phyloP scores from a whole-genome alignment of 306 rosid species.

The Betula pendula region DNA sequence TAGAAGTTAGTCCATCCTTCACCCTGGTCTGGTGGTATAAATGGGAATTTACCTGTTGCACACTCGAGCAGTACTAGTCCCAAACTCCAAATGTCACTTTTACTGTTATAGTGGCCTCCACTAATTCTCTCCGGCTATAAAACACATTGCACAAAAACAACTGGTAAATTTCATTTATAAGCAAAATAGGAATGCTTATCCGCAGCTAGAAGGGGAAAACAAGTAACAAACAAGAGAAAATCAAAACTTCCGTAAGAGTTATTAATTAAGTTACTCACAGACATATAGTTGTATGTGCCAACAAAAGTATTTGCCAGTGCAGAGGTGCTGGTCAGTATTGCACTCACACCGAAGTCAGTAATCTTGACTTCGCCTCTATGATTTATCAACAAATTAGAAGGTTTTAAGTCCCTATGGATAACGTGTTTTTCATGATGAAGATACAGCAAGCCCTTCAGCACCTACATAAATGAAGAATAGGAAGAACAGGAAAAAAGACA shows the following conservation, averaged over 20 bases:
- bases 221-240: not conserved
- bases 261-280: slow-evolving; percentile 63
- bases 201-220: not conserved
- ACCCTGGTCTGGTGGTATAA: slow-evolving; percentile 71
- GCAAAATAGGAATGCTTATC: not conserved
- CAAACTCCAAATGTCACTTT: slow-evolving; percentile 98
- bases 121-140: slow-evolving; percentile 92
- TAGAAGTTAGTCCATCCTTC: slow-evolving; percentile 75
- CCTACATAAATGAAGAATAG: slow-evolving; percentile 47
- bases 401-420: slow-evolving; percentile 95
- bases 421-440: slow-evolving; percentile 93
- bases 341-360: slow-evolving; percentile 98
- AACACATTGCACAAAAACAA: slow-evolving; percentile 32
- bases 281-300: slow-evolving; percentile 96
- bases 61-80: slow-evolving; percentile 92
- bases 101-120: slow-evolving; percentile 70
- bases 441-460: slow-evolving; percentile 80
- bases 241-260: not conserved
- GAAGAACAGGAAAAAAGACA: slow-evolving; percentile 16
- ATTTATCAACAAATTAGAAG: slow-evolving; percentile 84
- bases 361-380: slow-evolving; percentile 96
- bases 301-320: slow-evolving; percentile 92
- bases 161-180: not conserved
- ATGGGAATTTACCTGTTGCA: slow-evolving; percentile 87
- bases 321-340: slow-evolving; percentile 86